Conservation (phyloP, 2,329 filamentous ascomycete genomes). For the Sporothrix dimorphospora region DNA sequence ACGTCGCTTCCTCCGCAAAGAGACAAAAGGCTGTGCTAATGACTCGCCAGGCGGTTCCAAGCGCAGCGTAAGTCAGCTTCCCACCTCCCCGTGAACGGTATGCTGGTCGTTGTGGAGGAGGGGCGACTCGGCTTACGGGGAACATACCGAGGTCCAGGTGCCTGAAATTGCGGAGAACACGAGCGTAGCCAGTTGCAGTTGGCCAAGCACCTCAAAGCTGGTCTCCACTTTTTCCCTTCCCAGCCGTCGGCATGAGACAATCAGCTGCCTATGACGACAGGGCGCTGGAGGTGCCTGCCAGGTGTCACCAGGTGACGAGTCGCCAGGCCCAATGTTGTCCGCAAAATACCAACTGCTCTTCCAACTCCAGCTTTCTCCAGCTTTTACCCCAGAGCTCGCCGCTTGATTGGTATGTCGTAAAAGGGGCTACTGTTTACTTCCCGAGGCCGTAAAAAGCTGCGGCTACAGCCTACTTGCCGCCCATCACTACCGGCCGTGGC, state of each 20-base stretch:
- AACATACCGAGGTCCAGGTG: slow-evolving; percentile 30
- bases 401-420: not conserved
- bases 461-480: too few relatives aligned
- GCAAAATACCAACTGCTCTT: not conserved
- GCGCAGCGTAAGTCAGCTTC: slow-evolving; percentile 12
- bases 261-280: slow-evolving; percentile 18
- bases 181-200: not conserved
- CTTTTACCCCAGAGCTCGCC: not conserved
- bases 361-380: not conserved
- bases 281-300: not conserved
- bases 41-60: slow-evolving; percentile 12
- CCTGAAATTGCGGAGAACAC: slow-evolving; percentile 27
- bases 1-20: slow-evolving; percentile 2
- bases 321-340: not conserved
- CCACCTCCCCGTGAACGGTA: slow-evolving; percentile 15
- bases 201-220: not conserved
- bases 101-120: slow-evolving; percentile 16
- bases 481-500: too few relatives aligned
- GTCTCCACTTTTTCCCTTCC: not conserved
- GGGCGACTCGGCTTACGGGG: slow-evolving; percentile 23
- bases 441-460: not conserved
- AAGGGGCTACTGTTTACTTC: not conserved
- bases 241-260: slow-evolving; percentile 17
- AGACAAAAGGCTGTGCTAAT: slow-evolving; percentile 20
- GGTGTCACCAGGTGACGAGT: slow-evolving; percentile 17